These are phyloP conservation scores for Eleusine coracana DNA, from an alignment of 176 grass and related monocot genomes.

Conservation along the genomic window DNA sequence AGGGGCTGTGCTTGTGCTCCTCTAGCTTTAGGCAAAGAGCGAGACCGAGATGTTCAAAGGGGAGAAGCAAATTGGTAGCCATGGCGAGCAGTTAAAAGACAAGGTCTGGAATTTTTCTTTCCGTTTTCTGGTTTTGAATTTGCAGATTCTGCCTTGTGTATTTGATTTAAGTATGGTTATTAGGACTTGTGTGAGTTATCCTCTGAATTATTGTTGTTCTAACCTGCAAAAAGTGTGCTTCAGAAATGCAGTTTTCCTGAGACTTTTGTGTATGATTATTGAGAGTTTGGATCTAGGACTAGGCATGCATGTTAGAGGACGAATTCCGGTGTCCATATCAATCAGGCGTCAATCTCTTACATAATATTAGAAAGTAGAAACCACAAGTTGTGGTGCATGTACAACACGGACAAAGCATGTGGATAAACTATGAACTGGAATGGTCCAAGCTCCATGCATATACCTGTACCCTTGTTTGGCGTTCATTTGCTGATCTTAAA, in stretches of 20 bases:
- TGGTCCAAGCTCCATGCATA: not conserved
- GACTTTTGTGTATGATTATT: not conserved
- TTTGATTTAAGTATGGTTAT: not conserved
- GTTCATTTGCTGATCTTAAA: constrained; percentile 13
- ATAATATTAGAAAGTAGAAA: constrained; percentile 33
- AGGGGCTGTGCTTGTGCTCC: not conserved
- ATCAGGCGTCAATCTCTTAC: constrained; percentile 21
- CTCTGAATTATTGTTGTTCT: constrained; percentile 3
- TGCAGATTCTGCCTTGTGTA: constrained; percentile 25
- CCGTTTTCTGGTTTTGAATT: constrained; percentile 6
- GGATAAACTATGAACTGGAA: constrained; percentile 17
- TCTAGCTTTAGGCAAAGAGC: constrained; percentile 9
- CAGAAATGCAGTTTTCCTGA: not conserved
- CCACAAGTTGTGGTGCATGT: not conserved
- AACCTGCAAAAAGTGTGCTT: constrained; percentile 1
- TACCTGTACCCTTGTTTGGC: not conserved
- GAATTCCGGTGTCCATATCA: constrained; percentile 31
- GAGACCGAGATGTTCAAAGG: constrained; percentile 44
- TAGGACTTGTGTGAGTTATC: not conserved
- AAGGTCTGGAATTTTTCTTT: constrained; percentile 38
- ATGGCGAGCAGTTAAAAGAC: constrained; percentile 24
- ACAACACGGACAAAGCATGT: constrained; percentile 15
- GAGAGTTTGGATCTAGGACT: not conserved
- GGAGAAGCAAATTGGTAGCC: constrained; percentile 31
- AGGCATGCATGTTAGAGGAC: not conserved